phyloP scores from a whole-genome alignment of 768 basidiomycete species.

The Leccinum variicolor region DNA sequence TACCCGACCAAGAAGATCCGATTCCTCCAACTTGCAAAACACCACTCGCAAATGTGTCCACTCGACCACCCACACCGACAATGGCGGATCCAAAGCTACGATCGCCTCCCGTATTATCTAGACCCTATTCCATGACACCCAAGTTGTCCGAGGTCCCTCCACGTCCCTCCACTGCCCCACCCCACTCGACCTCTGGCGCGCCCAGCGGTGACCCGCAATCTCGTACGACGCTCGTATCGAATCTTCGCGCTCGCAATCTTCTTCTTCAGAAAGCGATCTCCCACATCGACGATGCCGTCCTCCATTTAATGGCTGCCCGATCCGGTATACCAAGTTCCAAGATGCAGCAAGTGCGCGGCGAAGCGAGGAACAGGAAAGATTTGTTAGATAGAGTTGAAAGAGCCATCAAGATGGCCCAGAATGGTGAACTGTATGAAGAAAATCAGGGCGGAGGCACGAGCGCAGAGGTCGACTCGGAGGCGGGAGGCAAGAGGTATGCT shows the following conservation, averaged over 20 bases:
- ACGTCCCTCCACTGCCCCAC: slow-evolving; percentile 28
- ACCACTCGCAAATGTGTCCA: slow-evolving; percentile 17
- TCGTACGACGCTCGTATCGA: slow-evolving; percentile 22
- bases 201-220: slow-evolving; percentile 13
- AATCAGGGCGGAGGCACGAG: not conserved
- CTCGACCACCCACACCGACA: slow-evolving; percentile 12
- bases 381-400: slow-evolving; percentile 28
- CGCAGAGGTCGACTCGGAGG: not conserved
- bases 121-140: slow-evolving; percentile 10
- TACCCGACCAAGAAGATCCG: slow-evolving; percentile 8
- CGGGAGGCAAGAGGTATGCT: slow-evolving; percentile 16
- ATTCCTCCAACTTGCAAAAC: slow-evolving; percentile 5
- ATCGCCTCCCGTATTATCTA: slow-evolving; percentile 1
- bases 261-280: slow-evolving; percentile 32
- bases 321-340: slow-evolving; percentile 30
- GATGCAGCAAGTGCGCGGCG: slow-evolving; percentile 29
- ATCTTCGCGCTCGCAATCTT: slow-evolving; percentile 30
- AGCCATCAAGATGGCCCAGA: slow-evolving; percentile 29
- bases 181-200: slow-evolving; percentile 17
- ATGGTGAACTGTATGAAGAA: slow-evolving; percentile 11
- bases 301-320: slow-evolving; percentile 29
- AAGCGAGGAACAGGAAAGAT: slow-evolving; percentile 31
- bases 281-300: slow-evolving; percentile 31
- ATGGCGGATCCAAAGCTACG: slow-evolving; percentile 5
- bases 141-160: slow-evolving; percentile 14